A percentile compares a stretch with the other conserved stretches of the same genome.
phyloP scores from a whole-genome alignment of 345 rosid species.

The Erucastrum elatum region DNA sequence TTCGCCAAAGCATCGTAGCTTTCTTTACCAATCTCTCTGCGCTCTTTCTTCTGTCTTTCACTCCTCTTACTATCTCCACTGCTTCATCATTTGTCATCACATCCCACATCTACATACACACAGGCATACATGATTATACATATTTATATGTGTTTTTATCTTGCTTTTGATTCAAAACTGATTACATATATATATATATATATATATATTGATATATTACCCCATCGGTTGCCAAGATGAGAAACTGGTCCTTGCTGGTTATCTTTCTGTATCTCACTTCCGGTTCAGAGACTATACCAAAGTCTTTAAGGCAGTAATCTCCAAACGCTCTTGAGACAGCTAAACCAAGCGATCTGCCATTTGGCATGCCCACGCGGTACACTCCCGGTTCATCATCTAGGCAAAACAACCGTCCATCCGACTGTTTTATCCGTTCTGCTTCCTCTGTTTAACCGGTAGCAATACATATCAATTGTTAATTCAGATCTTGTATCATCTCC shows the following conservation, averaged over 20 bases:
- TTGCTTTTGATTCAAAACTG: background rate
- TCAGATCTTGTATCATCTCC: background rate
- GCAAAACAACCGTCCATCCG: conserved; percentile 65
- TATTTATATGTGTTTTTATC: background rate
- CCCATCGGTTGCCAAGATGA: conserved; percentile 47
- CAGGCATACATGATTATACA: background rate
- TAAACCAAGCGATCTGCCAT: conserved; percentile 60
- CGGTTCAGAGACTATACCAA: conserved; percentile 78
- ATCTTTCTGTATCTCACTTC: conserved; percentile 59
- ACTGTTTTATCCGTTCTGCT: conserved; percentile 69
- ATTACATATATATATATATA: background rate
- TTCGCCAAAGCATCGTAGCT: too few species aligned
- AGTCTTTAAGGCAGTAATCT: conserved; percentile 82
- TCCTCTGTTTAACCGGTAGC: conserved; percentile 59
- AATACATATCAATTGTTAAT: background rate
- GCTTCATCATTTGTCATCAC: conserved; percentile 82
- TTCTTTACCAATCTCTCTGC: conserved; percentile 45
- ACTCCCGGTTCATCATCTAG: conserved; percentile 78
- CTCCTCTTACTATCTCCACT: conserved; percentile 61
- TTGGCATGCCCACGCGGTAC: conserved; percentile 73
- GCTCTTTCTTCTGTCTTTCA: conserved; percentile 53
- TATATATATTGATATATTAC: background rate
- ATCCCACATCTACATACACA: conserved; percentile 69
- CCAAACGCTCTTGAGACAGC: conserved; percentile 87
- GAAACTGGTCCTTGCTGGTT: conserved; percentile 64